Percentiles rank a stretch among this genome's conserved stretches.
These are phyloP conservation scores for Dichotomopilus funicola DNA, from an alignment of 2,329 filamentous ascomycete genomes.

Conservation along the genomic window DNA sequence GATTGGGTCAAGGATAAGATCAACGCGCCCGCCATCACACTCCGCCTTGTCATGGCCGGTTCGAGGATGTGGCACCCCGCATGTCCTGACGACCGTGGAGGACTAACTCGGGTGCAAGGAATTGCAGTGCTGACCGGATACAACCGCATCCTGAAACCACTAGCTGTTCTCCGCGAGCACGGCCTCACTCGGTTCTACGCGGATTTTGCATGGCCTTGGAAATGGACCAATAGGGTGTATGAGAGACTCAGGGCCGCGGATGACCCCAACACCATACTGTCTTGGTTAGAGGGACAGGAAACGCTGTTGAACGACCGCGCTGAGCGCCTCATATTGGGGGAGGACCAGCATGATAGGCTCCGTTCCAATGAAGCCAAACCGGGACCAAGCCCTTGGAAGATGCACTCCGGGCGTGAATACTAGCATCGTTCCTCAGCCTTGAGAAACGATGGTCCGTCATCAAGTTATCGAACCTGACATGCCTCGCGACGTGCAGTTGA, in stretches of 20 bases:
- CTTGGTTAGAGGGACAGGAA: not conserved
- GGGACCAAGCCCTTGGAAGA: not conserved
- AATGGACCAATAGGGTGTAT: not conserved
- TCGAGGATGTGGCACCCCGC: not conserved
- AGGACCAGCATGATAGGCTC: not conserved
- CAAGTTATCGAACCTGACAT: not conserved
- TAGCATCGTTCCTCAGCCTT: not conserved
- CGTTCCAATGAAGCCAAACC: not conserved
- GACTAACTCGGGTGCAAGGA: not conserved
- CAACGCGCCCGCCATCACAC: not conserved
- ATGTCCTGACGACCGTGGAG: not conserved
- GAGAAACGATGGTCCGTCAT: not conserved
- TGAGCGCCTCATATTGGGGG: not conserved
- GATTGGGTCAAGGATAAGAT: conserved; percentile 4
- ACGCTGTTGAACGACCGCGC: not conserved
- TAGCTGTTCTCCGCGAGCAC: not conserved
- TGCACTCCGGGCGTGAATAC: not conserved
- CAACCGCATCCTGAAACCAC: not conserved
- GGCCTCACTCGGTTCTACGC: conserved; percentile 1
- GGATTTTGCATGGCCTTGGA: conserved; percentile 4
- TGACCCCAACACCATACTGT: not conserved
- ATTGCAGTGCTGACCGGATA: not conserved
- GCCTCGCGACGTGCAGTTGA: not conserved
- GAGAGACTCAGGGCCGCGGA: not conserved
- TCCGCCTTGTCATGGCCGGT: not conserved